A percentile compares a stretch with the other conserved stretches of the same genome.
Evolutionary conservation across 805 yeast genomes (phyloP).

Genomic region (Candida palmyrensis): DNA sequence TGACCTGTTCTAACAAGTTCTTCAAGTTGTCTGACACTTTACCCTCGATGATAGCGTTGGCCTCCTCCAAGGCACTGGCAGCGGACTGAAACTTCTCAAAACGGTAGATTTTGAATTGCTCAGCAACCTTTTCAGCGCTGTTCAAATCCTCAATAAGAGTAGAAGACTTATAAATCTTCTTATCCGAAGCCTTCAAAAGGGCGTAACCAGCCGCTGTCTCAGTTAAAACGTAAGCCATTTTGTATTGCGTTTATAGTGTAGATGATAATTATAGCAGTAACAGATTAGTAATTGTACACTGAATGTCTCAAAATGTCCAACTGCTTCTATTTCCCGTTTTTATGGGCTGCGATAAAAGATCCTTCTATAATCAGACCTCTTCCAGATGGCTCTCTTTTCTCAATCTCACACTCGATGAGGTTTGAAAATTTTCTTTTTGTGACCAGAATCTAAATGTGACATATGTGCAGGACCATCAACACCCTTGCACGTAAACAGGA

Average conservation of each 20-base stretch:
- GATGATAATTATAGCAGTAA: too few species aligned
- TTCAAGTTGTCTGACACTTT: slow-evolving; percentile 83
- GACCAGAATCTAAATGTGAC: too few species aligned
- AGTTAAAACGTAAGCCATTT: slow-evolving; percentile 84
- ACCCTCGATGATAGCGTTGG: slow-evolving; percentile 88
- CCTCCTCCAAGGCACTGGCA: slow-evolving; percentile 94
- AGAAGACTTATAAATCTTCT: slow-evolving; percentile 87
- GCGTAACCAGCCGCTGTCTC: slow-evolving; percentile 99
- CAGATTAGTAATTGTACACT: too few species aligned
- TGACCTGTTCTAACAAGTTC: slow-evolving; percentile 67
- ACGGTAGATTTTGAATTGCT: slow-evolving; percentile 90
- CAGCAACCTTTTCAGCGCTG: slow-evolving; percentile 77
- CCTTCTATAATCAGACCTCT: too few species aligned
- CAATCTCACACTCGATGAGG: slow-evolving; percentile 4
- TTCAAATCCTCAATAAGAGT: slow-evolving; percentile 70
- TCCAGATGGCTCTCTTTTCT: neutral
- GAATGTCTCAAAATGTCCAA: too few species aligned
- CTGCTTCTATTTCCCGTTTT: too few species aligned
- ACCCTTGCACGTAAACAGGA: too few species aligned
- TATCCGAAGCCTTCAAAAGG: slow-evolving; percentile 93
- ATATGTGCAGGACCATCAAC: too few species aligned
- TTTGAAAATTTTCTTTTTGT: slow-evolving; percentile 3
- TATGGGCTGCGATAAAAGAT: too few species aligned
- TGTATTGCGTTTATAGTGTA: too few species aligned
- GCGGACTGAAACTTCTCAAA: slow-evolving; percentile 94